Conservation (phyloP, 768 basidiomycete genomes). For the Mycena pura region DNA sequence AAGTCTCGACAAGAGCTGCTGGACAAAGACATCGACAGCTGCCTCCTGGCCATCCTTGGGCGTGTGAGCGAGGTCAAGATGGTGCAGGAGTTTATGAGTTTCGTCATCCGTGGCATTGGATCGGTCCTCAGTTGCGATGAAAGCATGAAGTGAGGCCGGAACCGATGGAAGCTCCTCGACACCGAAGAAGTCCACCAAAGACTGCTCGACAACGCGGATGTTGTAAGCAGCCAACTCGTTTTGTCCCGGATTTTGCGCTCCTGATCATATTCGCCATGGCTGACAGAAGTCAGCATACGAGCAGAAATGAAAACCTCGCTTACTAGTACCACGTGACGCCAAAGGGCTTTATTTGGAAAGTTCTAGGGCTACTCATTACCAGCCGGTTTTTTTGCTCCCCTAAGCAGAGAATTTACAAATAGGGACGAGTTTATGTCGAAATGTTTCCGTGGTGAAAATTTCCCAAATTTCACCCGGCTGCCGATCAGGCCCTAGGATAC, state of each 20-base stretch:
- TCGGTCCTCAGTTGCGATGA: constrained; percentile 28
- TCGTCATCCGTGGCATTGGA: constrained; percentile 26
- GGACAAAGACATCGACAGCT: constrained; percentile 34
- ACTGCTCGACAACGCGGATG: constrained; percentile 23
- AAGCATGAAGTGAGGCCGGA: constrained; percentile 22
- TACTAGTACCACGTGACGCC: no score
- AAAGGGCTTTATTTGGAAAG: no score
- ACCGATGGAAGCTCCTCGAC: constrained; percentile 17
- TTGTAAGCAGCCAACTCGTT: constrained; percentile 12
- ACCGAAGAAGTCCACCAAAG: constrained; percentile 30
- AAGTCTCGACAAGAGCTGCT: no score
- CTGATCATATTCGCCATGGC: constrained; percentile 24
- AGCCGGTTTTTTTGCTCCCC: no score
- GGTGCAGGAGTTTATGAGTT: constrained; percentile 28
- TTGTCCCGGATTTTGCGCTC: constrained; percentile 24
- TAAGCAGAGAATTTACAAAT: no score
- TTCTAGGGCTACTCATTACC: no score
- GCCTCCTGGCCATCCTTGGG: constrained; percentile 31
- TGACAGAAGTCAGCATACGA: background rate
- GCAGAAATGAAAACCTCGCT: background rate
- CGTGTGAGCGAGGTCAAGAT: constrained; percentile 30
- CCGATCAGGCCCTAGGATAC: no score
- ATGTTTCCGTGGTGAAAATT: no score
- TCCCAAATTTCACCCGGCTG: no score
- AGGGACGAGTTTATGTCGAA: no score